phyloP scores from a whole-genome alignment of 75 land plant species.

The Pseudotsuga menziesii region DNA sequence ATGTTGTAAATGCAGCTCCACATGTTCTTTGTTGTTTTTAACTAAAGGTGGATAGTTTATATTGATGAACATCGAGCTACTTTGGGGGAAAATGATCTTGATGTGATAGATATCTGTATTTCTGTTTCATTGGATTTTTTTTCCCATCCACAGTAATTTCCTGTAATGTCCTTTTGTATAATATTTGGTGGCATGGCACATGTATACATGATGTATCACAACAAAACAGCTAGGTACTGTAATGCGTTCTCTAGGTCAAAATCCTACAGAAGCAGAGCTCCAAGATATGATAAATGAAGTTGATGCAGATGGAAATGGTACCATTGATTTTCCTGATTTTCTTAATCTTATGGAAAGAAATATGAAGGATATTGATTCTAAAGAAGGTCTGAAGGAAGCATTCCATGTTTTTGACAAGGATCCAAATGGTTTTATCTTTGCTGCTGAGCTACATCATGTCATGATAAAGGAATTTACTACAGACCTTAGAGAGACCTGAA shows the following conservation, averaged over 20 bases:
- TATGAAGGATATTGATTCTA: conserved; percentile 48
- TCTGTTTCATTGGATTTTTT: too few relatives aligned
- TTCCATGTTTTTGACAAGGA: conserved; percentile 21
- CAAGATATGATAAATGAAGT: conserved; percentile 71
- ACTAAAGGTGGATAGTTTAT: too few relatives aligned
- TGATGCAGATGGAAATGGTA: conserved; percentile 82
- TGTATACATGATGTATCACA: conserved; percentile 46
- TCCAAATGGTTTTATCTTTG: conserved; percentile 23
- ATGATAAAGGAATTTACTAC: too few relatives aligned
- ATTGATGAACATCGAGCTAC: too few relatives aligned
- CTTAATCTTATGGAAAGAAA: conserved; percentile 75
- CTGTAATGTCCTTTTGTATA: too few relatives aligned
- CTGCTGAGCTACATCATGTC: conserved; percentile 44
- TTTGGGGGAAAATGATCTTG: too few relatives aligned
- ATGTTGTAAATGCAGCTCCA: too few relatives aligned
- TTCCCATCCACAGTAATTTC: too few relatives aligned
- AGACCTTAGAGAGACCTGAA: too few relatives aligned
- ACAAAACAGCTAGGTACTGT: conserved; percentile 64
- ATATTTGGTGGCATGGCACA: not conserved
- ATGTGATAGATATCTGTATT: too few relatives aligned
- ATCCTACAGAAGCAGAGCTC: conserved; percentile 67
- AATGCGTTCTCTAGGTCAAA: conserved; percentile 59
- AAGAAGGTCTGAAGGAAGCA: not conserved
- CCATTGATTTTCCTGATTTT: conserved; percentile 78
- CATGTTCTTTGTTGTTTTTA: too few relatives aligned